Percentiles rank a stretch among this genome's conserved stretches.
phyloP scores from a whole-genome alignment of 2,329 filamentous ascomycete genomes.

The Trichoderma koningii region DNA sequence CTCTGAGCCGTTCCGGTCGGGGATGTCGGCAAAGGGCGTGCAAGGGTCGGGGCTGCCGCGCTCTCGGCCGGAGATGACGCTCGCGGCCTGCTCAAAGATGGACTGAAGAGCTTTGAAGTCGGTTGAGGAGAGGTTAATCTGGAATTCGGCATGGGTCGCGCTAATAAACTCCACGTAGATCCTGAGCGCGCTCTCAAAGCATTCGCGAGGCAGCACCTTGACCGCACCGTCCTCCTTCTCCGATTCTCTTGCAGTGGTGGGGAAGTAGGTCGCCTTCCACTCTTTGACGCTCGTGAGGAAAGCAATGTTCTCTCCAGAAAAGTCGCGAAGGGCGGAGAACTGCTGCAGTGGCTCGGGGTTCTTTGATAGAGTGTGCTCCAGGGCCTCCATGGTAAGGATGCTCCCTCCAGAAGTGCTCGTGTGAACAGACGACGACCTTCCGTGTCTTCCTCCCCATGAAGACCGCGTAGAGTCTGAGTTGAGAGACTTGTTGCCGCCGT shows the following conservation, averaged over 20 bases:
- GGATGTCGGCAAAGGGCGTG: slow-evolving; percentile 47
- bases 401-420: slow-evolving; percentile 42
- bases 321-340: slow-evolving; percentile 64
- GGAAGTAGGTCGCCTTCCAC: slow-evolving; percentile 40
- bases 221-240: slow-evolving; percentile 32
- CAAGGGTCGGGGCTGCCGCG: slow-evolving; percentile 43
- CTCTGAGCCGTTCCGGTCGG: slow-evolving; percentile 28
- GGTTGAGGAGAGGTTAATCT: slow-evolving; percentile 64
- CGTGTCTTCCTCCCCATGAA: slow-evolving; percentile 43
- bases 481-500: slow-evolving; percentile 40
- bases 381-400: slow-evolving; percentile 60
- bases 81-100: slow-evolving; percentile 58
- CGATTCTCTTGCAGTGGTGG: slow-evolving; percentile 31
- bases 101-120: slow-evolving; percentile 56
- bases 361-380: slow-evolving; percentile 59
- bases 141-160: slow-evolving; percentile 63
- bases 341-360: slow-evolving; percentile 60
- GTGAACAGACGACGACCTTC: slow-evolving; percentile 39
- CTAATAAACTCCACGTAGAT: slow-evolving; percentile 66
- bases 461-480: slow-evolving; percentile 40
- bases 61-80: slow-evolving; percentile 47
- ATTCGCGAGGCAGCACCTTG: slow-evolving; percentile 47
- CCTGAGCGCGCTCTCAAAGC: slow-evolving; percentile 59
- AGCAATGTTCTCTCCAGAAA: slow-evolving; percentile 68
- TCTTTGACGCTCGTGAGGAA: slow-evolving; percentile 61